Evolutionary conservation across 768 basidiomycete species (phyloP), one percentile per base, ranked within the genome.

Genomic region (Infundibulicybe gibba): DNA sequence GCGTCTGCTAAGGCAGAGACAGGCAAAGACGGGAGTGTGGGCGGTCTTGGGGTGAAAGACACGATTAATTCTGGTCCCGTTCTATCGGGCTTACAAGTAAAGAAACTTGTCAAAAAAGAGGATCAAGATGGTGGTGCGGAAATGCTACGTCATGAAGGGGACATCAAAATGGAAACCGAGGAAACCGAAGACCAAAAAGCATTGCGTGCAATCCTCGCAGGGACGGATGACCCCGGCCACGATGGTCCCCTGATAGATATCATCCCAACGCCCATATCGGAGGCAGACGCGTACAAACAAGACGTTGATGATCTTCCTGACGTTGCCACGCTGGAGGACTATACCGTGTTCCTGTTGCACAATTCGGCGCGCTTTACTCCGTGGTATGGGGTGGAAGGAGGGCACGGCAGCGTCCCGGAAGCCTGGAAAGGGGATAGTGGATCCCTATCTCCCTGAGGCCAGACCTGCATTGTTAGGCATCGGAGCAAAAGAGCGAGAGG

Each of bases 301-400:
- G 95, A 97, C 59, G 76, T 98, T 3, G 75, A 74, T 14, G 84
- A 84, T 12, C 78, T 95, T 5, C 91, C 91, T 0, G 87, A 88
- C 6, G 63, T 65, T 44, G 83, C 94, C 1, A 82, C 88, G 0
- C 66, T 89, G 14, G 84, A 89, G 0, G 95, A 94, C 63, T 99
- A 98, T 60, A 80, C 81, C 86, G 92, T 15, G 81, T 97, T 0
- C 97, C 97, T 0, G 85, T 99, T 13, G 85, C 87, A 5, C 87
- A 90, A 47, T 99, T 98, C 54, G 95, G 97, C 5, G 84, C 88
- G 97, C 97, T 6, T 77, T 98, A 55, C 73, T 97, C 3, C 79
- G 94, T 39, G 95, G 95, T 0, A 98, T 98, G 97, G 94, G 94
- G 2, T 97, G 93, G 93, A 89, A 89, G 50, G 83, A 88, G 32